Conservation (phyloP, 78 protist species). For the Planoprotostelium fungivorum region DNA sequence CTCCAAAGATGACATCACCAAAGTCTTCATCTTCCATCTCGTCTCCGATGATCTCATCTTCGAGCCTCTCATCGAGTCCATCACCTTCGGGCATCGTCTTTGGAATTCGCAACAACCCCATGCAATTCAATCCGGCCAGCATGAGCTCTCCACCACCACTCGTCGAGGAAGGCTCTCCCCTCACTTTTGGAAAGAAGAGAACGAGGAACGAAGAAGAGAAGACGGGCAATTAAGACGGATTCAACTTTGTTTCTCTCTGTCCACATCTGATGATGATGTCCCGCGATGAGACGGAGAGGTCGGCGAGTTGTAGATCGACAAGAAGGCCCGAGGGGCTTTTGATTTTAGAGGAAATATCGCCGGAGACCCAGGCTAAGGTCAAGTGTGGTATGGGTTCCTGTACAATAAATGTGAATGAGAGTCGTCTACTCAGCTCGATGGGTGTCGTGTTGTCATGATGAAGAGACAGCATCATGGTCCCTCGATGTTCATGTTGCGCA, state of each 20-base stretch:
- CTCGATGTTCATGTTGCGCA: background rate
- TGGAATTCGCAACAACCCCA: background rate
- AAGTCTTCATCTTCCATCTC: background rate
- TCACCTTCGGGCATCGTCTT: no score
- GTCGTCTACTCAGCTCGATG: background rate
- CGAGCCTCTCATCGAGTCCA: background rate
- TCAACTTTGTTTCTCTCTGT: background rate
- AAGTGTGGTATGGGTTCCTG: background rate
- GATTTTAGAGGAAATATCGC: background rate
- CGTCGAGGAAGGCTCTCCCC: background rate
- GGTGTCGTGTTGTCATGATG: background rate
- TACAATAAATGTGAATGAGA: background rate
- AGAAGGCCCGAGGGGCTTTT: background rate
- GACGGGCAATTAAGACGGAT: background rate
- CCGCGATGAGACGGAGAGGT: background rate
- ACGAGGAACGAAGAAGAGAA: background rate
- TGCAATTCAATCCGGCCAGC: background rate
- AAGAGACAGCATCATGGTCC: background rate
- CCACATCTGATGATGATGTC: background rate
- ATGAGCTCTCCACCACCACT: background rate
- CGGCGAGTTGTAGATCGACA: background rate
- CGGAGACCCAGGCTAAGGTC: background rate
- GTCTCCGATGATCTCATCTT: background rate
- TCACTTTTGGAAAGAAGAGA: background rate
- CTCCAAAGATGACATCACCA: background rate